These are phyloP conservation scores for Phytophthora aleatoria DNA, from an alignment of 352 stramenopile genomes.

Conservation along the genomic window DNA sequence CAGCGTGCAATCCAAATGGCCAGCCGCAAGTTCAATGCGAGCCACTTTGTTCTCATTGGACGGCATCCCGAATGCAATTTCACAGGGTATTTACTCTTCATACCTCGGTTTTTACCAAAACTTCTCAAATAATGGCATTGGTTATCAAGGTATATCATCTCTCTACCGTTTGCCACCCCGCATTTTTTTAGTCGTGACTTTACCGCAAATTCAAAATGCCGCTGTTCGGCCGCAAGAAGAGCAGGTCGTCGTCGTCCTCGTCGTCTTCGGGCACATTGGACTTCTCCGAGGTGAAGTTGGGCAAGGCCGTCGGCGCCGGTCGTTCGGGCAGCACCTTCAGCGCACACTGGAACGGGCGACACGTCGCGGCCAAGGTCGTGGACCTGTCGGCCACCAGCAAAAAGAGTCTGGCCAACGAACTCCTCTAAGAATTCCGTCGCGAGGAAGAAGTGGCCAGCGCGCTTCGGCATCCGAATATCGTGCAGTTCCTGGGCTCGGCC, in stretches of 20 bases:
- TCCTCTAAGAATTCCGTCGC: slow-evolving; percentile 58
- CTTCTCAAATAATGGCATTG: no score
- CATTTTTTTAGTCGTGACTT: slow-evolving; percentile 12
- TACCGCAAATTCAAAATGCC: slow-evolving; percentile 15
- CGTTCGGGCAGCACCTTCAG: slow-evolving; percentile 64
- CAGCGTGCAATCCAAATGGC: no score
- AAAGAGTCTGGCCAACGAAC: slow-evolving; percentile 42
- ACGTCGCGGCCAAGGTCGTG: slow-evolving; percentile 62
- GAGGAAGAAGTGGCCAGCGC: slow-evolving; percentile 64
- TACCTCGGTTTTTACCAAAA: no score
- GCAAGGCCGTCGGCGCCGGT: slow-evolving; percentile 45
- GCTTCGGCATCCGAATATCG: slow-evolving; percentile 60
- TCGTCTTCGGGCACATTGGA: slow-evolving; percentile 26
- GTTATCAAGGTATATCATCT: neutral
- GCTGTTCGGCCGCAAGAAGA: slow-evolving; percentile 30
- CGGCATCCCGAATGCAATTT: neutral
- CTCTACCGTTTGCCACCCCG: neutral
- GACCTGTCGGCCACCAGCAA: slow-evolving; percentile 34
- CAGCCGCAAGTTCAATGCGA: neutral
- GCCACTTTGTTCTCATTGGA: neutral
- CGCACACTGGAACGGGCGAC: slow-evolving; percentile 51
- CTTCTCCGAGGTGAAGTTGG: slow-evolving; percentile 56
- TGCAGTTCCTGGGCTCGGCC: slow-evolving; percentile 60
- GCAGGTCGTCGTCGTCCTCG: slow-evolving; percentile 17
- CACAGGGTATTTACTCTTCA: neutral